phyloP scores from a whole-genome alignment of 2,329 filamentous ascomycete species.

The Fusarium sambucinum region DNA sequence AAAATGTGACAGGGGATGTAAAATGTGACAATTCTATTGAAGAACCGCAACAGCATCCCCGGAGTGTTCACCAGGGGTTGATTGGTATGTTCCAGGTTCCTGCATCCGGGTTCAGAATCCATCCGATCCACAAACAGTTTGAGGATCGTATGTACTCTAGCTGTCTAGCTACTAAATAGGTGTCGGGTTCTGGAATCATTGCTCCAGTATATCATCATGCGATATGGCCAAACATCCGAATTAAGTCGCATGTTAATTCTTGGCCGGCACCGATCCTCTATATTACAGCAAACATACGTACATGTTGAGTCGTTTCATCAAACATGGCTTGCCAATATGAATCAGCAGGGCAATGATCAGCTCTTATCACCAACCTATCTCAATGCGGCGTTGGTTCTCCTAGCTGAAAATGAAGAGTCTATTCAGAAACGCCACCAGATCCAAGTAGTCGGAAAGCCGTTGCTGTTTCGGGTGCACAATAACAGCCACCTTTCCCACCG shows the following conservation, averaged over 20 bases:
- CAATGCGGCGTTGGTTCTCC: too few relatives aligned
- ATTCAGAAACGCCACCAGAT: not conserved
- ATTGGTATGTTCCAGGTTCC: not conserved
- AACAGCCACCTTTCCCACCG: conserved; percentile 1
- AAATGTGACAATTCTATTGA: not conserved
- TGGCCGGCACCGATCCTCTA: not conserved
- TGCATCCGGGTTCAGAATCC: not conserved
- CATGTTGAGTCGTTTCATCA: not conserved
- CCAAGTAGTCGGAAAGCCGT: conserved; percentile 1
- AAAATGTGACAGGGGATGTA: not conserved
- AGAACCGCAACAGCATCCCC: not conserved
- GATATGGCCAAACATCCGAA: not conserved
- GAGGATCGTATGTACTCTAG: not conserved
- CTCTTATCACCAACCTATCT: not conserved
- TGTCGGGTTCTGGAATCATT: not conserved
- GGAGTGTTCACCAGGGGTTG: not conserved
- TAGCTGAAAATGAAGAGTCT: not conserved
- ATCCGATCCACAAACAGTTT: not conserved
- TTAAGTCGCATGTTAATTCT: not conserved
- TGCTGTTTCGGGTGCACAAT: not conserved
- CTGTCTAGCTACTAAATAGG: not conserved
- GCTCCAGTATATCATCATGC: not conserved
- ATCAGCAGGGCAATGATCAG: not conserved
- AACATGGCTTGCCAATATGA: not conserved
- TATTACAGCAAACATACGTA: not conserved